Evolutionary conservation across 1,139 yeast genomes (phyloP).

Genomic region (Kodamaea sp.): DNA sequence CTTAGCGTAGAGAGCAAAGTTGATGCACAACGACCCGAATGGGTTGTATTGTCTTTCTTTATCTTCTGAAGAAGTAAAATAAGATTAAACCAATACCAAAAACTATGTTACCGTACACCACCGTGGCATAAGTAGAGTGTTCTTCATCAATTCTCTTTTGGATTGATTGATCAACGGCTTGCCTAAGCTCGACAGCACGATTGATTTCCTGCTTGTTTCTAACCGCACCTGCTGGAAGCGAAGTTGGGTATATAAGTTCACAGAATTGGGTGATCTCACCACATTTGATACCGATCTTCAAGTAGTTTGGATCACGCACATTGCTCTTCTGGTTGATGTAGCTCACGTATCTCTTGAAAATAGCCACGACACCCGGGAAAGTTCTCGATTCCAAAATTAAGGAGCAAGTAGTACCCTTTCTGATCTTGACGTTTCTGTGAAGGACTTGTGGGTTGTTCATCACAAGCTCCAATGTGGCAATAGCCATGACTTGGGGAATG

Average conservation of each 20-base stretch:
- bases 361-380: conserved; percentile 69
- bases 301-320: conserved; percentile 84
- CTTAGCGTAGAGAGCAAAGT: no score
- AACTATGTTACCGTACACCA: conserved; percentile 2
- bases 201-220: conserved; percentile 22
- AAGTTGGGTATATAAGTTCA: conserved; percentile 67
- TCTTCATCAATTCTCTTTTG: conserved; percentile 29
- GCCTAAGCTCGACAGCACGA: conserved; percentile 28
- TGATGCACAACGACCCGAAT: no score
- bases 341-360: conserved; percentile 74
- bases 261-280: conserved; percentile 87
- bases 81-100: conserved; percentile 3
- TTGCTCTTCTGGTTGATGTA: conserved; percentile 76
- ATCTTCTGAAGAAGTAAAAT: conserved; percentile 2
- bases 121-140: conserved; percentile 17
- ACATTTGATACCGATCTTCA: conserved; percentile 79
- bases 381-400: conserved; percentile 75
- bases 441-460: conserved; percentile 80
- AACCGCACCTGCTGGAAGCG: conserved; percentile 35
- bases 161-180: conserved; percentile 33
- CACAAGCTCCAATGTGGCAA: conserved; percentile 85
- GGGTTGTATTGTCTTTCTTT: not conserved
- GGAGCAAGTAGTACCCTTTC: conserved; percentile 87
- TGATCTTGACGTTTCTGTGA: conserved; percentile 74
- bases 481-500: conserved; percentile 98